Conservation (phyloP, 495 filamentous ascomycete species). For the Trichoderma orchidacearum region DNA sequence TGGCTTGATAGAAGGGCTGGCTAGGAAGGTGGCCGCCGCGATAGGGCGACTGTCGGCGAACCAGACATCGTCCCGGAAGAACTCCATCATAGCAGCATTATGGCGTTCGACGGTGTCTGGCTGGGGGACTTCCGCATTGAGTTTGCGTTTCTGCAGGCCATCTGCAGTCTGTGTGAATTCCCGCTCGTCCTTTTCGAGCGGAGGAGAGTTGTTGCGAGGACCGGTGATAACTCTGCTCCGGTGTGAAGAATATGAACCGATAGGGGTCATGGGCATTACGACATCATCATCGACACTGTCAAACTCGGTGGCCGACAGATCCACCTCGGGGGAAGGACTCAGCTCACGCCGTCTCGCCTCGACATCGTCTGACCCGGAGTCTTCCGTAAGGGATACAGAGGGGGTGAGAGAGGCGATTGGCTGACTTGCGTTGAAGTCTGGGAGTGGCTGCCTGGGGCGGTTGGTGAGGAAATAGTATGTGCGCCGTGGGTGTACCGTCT, state of each 20-base stretch:
- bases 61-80: constrained; percentile 27
- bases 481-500: constrained; percentile 82
- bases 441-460: constrained; percentile 66
- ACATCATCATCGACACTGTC: constrained; percentile 56
- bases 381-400: constrained; percentile 57
- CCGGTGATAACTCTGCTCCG: constrained; percentile 21
- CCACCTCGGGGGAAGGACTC: constrained; percentile 84
- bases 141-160: constrained; percentile 64
- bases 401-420: constrained; percentile 47
- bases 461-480: constrained; percentile 94
- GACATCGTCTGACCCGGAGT: constrained; percentile 53
- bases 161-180: constrained; percentile 94
- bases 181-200: constrained; percentile 86
- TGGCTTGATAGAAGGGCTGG: constrained; percentile 30
- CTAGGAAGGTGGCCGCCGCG: constrained; percentile 19
- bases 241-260: constrained; percentile 39
- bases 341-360: constrained; percentile 63
- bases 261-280: constrained; percentile 39
- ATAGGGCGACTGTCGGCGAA: constrained; percentile 33
- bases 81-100: constrained; percentile 28
- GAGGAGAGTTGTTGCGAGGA: constrained; percentile 61
- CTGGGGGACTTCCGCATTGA: constrained; percentile 32
- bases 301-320: constrained; percentile 77
- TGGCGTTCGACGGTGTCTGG: constrained; percentile 15
- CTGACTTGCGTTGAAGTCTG: constrained; percentile 41